Percentiles rank a stretch among this genome's conserved stretches.
Evolutionary conservation across 2,329 filamentous ascomycete genomes (phyloP).

Genomic region (Stemphylium vesicarium): DNA sequence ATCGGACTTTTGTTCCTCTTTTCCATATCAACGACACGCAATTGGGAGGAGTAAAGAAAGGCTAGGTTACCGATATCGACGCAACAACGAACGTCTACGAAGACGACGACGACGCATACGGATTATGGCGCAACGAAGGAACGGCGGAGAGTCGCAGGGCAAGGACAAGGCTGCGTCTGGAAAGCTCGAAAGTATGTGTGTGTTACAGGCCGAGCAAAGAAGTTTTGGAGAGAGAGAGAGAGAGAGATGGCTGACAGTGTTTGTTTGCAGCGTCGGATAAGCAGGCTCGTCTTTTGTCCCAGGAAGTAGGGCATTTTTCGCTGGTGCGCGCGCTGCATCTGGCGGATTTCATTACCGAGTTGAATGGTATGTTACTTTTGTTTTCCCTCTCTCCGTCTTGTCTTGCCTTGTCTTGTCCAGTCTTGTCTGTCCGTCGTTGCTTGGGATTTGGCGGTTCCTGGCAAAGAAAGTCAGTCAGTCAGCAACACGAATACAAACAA

Average conservation of each 20-base stretch:
- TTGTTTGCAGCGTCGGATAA: conserved; percentile 67
- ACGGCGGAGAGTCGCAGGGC: conserved; percentile 23
- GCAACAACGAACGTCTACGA: neutral
- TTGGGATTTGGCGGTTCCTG: no score
- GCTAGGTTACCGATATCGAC: neutral
- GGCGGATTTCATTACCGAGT: conserved; percentile 81
- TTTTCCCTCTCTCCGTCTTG: no score
- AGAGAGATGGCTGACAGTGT: conserved; percentile 12
- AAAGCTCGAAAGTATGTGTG: conserved; percentile 53
- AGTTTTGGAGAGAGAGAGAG: neutral
- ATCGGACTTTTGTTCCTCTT: no score
- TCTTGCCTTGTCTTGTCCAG: no score
- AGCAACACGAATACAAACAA: no score
- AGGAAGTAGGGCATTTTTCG: conserved; percentile 74
- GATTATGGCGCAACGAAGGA: conserved; percentile 13
- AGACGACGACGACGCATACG: conserved; percentile 1
- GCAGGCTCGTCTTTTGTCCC: conserved; percentile 74
- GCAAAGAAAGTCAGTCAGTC: no score
- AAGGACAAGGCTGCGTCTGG: conserved; percentile 50
- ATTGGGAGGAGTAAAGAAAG: neutral
- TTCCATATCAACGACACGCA: no score
- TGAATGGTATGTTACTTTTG: conserved; percentile 64
- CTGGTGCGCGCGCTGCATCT: conserved; percentile 70
- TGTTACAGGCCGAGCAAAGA: no score
- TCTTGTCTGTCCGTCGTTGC: no score